Evolutionary conservation across 1,284 basidiomycete species (phyloP).

Genomic region (Albatrellus sp.): DNA sequence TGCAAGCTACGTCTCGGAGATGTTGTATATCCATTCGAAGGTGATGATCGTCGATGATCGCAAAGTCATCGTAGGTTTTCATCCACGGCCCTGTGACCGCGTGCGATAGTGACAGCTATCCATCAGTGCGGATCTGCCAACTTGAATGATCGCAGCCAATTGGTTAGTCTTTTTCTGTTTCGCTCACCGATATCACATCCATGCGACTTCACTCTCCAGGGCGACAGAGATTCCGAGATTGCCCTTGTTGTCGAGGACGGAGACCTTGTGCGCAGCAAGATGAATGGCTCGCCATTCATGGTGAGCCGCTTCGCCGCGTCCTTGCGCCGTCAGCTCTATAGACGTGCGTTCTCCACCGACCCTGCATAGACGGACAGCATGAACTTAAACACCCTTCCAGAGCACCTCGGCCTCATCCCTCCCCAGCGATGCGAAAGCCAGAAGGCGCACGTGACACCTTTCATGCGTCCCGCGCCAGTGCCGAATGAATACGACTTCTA

Average conservation of each 20-base stretch:
- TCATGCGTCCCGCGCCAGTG: constrained; percentile 71
- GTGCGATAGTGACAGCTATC: too few relatives aligned
- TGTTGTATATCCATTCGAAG: constrained; percentile 73
- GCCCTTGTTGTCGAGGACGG: constrained; percentile 85
- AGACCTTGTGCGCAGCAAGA: constrained; percentile 63
- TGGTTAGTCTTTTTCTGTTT: constrained; percentile 22
- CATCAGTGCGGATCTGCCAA: constrained; percentile 61
- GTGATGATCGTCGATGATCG: constrained; percentile 91
- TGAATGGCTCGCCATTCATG: constrained; percentile 66
- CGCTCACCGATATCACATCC: too few relatives aligned
- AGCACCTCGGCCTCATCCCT: constrained; percentile 76
- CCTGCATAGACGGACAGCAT: too few relatives aligned
- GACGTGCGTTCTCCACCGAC: constrained; percentile 27
- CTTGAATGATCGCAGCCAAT: constrained; percentile 78
- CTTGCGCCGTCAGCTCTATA: constrained; percentile 65
- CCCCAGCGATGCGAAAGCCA: constrained; percentile 37
- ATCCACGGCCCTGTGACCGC: not conserved
- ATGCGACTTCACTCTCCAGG: too few relatives aligned
- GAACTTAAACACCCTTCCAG: constrained; percentile 23
- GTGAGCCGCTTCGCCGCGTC: constrained; percentile 68
- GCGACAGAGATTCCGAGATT: constrained; percentile 90
- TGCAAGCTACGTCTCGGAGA: constrained; percentile 68
- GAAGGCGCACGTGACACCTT: constrained; percentile 34
- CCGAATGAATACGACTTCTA: constrained; percentile 58
- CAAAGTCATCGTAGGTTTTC: constrained; percentile 60